Evolutionary conservation across 768 basidiomycete species (phyloP).

Genomic region (Strobilomyces confusus): DNA sequence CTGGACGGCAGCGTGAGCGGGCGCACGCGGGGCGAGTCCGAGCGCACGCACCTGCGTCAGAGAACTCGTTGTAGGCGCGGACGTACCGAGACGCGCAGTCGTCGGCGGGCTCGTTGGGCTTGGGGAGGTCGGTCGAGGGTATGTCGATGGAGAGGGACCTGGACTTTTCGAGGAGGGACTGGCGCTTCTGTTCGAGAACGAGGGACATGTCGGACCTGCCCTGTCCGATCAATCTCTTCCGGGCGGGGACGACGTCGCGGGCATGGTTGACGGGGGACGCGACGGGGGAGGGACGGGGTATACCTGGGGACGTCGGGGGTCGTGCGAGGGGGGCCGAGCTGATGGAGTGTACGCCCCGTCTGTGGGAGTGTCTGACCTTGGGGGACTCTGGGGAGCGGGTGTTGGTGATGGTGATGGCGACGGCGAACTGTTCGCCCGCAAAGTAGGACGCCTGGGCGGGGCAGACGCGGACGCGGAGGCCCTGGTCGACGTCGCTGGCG

Average conservation of each 20-base stretch:
- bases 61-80: constrained; percentile 31
- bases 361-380: constrained; percentile 44
- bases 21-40: background rate
- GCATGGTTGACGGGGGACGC: constrained; percentile 21
- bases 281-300: constrained; percentile 38
- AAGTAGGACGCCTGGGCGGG: constrained; percentile 90
- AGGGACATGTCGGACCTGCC: constrained; percentile 40
- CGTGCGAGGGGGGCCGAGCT: constrained; percentile 78
- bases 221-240: constrained; percentile 58
- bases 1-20: constrained; percentile 9
- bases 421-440: constrained; percentile 84
- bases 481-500: constrained; percentile 35
- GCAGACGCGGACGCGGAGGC: constrained; percentile 64
- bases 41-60: constrained; percentile 16
- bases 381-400: constrained; percentile 51
- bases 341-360: constrained; percentile 73
- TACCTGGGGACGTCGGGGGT: constrained; percentile 80
- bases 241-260: constrained; percentile 33
- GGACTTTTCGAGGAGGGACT: constrained; percentile 47
- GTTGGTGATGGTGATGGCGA: constrained; percentile 85
- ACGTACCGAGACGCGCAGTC: constrained; percentile 24
- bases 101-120: constrained; percentile 15
- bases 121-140: constrained; percentile 40
- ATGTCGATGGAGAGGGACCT: constrained; percentile 65
- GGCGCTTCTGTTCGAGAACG: constrained; percentile 51